Evolutionary conservation across 345 rosid genomes (phyloP).

Genomic region (Eucalyptus pauciflora): DNA sequence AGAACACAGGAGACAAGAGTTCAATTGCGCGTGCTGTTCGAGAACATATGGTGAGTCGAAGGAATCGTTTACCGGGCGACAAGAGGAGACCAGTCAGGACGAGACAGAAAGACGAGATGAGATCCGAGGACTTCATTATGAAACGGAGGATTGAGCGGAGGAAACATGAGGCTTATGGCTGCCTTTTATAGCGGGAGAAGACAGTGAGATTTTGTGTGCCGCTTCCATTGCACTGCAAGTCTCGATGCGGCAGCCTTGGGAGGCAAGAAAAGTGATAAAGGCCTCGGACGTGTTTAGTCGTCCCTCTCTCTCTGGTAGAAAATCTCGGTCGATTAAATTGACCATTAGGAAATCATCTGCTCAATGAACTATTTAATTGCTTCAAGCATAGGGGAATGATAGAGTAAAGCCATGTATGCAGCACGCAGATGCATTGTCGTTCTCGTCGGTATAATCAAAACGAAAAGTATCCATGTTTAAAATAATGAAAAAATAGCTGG

Average conservation of each 20-base stretch:
- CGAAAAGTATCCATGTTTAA: not conserved
- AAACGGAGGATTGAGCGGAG: not conserved
- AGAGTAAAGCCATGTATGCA: not conserved
- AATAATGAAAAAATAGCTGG: not conserved
- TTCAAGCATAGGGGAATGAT: not conserved
- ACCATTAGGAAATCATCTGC: not conserved
- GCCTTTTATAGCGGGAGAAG: not conserved
- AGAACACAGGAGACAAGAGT: not conserved
- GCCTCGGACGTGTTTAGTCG: not conserved
- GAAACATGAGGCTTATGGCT: not conserved
- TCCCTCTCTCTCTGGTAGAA: not conserved
- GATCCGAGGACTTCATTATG: not conserved
- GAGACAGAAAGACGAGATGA: not conserved
- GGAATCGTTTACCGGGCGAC: constrained; percentile 4
- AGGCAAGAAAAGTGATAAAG: not conserved
- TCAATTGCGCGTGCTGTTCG: not conserved
- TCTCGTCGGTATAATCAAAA: not conserved
- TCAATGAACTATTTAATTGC: not conserved
- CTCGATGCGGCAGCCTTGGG: constrained; percentile 7
- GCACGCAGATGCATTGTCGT: not conserved
- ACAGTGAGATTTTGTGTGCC: not conserved
- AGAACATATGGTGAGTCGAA: not conserved
- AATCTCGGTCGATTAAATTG: not conserved
- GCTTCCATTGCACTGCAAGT: constrained; percentile 24
- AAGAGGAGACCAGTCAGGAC: not conserved